These are phyloP conservation scores for Plasmodium cynomolgi DNA, from an alignment of 169 alveolate species.

Conservation along the genomic window DNA sequence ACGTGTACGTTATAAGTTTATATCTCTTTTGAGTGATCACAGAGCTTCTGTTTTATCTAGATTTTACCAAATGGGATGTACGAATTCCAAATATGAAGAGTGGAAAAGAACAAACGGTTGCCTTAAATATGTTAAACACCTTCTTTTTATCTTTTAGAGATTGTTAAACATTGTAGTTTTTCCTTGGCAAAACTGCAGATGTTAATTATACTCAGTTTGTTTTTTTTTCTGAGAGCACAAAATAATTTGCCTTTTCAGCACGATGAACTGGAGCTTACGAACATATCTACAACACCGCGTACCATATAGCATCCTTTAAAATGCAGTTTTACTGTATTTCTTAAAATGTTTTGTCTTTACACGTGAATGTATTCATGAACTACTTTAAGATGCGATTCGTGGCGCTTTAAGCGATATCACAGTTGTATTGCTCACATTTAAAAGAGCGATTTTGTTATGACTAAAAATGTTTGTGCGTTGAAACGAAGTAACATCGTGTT, in stretches of 20 bases:
- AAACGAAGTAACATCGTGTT: neutral
- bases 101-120: neutral
- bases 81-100: neutral
- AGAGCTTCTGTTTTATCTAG: neutral
- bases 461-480: neutral
- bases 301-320: neutral
- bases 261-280: neutral
- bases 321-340: neutral
- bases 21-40: neutral
- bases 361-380: neutral
- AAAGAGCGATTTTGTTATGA: neutral
- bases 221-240: neutral
- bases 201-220: neutral
- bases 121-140: neutral
- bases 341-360: neutral
- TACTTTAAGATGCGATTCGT: neutral
- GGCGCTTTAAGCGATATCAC: neutral
- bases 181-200: neutral
- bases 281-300: neutral
- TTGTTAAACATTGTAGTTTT: neutral
- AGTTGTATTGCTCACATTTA: neutral
- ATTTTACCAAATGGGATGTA: neutral
- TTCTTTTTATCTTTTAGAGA: neutral
- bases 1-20: neutral
- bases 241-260: constrained; percentile 1